Percentiles rank a stretch among this genome's conserved stretches.
phyloP scores from a whole-genome alignment of 352 stramenopile genomes.

The Thalassiosira gravida region DNA sequence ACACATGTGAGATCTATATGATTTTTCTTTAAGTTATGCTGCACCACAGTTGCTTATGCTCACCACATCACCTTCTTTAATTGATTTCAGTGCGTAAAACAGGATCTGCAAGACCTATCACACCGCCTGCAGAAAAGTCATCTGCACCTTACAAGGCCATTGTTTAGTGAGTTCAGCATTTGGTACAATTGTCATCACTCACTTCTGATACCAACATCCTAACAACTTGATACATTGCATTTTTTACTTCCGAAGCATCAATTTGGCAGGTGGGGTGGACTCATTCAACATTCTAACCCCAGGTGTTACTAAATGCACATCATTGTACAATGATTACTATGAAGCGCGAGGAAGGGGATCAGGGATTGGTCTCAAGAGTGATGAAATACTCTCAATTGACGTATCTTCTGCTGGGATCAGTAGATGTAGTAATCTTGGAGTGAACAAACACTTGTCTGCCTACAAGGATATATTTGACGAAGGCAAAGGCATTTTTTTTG shows the following conservation, averaged over 20 bases:
- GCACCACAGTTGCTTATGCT: background rate
- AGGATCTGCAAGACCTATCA: conserved; percentile 28
- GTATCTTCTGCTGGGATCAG: conserved; percentile 33
- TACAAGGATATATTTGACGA: conserved; percentile 67
- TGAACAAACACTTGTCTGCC: conserved; percentile 52
- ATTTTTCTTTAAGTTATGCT: conserved; percentile 4
- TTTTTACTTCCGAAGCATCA: conserved; percentile 26
- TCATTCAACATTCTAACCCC: conserved; percentile 76
- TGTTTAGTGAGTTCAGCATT: background rate
- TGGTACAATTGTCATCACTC: background rate
- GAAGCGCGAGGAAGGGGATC: conserved; percentile 24
- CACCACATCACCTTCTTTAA: background rate
- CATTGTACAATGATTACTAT: conserved; percentile 54
- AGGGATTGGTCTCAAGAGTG: conserved; percentile 52
- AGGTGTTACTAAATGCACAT: conserved; percentile 21
- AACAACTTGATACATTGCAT: background rate
- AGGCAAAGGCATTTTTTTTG: conserved; percentile 52
- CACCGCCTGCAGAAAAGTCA: conserved; percentile 26
- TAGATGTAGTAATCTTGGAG: conserved; percentile 62
- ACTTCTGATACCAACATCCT: background rate
- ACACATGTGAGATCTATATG: conserved; percentile 35
- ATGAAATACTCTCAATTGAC: conserved; percentile 52
- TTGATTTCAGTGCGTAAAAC: conserved; percentile 32
- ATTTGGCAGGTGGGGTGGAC: conserved; percentile 66
- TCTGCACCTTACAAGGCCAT: conserved; percentile 72